Conservation (phyloP, 345 rosid species). For the Eucalyptus regnans region DNA sequence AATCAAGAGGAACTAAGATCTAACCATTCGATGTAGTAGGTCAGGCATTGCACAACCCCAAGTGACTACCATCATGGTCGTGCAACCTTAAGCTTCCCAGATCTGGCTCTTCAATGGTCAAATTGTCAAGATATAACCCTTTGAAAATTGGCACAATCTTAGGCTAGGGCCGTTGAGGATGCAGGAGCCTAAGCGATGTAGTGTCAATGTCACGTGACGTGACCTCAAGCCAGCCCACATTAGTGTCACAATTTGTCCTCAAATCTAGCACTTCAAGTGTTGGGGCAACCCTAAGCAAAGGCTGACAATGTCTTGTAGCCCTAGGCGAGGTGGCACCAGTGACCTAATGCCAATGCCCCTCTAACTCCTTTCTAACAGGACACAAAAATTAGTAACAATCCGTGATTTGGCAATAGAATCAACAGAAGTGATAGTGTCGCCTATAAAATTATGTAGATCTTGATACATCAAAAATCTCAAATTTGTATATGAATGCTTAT, state of each 20-base stretch:
- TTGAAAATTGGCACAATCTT: too few species aligned
- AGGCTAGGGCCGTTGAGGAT: background rate
- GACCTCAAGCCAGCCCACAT: background rate
- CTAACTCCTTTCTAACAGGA: background rate
- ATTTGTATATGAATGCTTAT: background rate
- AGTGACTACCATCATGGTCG: background rate
- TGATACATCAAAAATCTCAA: background rate
- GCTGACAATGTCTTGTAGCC: background rate
- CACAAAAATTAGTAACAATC: background rate
- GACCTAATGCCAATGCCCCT: background rate
- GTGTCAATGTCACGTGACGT: background rate
- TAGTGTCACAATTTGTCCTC: background rate
- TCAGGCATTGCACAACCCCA: background rate
- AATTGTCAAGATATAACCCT: background rate
- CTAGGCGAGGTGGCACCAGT: background rate
- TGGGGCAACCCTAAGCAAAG: background rate
- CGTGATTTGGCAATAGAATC: background rate
- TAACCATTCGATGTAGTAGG: background rate
- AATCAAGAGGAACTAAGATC: background rate
- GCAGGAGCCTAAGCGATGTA: background rate
- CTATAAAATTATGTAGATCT: background rate
- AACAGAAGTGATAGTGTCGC: background rate
- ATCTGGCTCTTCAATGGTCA: background rate
- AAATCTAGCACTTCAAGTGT: background rate
- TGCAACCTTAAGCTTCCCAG: background rate